Evolutionary conservation across 106 monocot species (phyloP), one percentile per base, ranked within the genome.

Genomic region (Triglochin maritima): DNA sequence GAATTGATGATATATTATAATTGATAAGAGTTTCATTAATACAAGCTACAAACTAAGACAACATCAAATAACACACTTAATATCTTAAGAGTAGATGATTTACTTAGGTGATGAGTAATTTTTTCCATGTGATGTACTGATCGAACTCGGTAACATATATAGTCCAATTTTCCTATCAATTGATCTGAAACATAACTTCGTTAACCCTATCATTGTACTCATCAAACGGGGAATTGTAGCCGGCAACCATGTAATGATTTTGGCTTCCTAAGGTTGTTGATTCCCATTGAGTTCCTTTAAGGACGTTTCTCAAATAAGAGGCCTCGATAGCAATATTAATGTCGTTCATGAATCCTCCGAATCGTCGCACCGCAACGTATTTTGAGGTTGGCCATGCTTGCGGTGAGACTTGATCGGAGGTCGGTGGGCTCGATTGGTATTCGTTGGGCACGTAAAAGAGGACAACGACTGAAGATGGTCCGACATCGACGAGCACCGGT

Each of bases 191-290:
- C 57, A 77, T 51, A 5, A 77, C 64, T 65, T 77, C 77, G 57
- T 77, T 71, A 47, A 71, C 71, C n/a, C 76, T 41, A 63, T 29
- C 54, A 3, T 7, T 11, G 64, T 62, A 59, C 50, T 71, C 29
- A 29, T 29, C 77, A 49, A 65, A 71, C 14, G 71, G 77, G 7
- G 64, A 70, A 50, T 70, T 77, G 64, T 77, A 77, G 14, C 70
- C 63, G 4, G 64, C 77, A 62, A 71, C 70, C 4, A 49, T 41
- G 77, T 77, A 77, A 43, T 44, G 44, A 2, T 56, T 14, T 6
- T 46, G 44, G 10, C 15, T 44, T 13, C 7, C 51, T 15, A 2
- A 0, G 7, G 57, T 62, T 1, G 56, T 54, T 9, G 47, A 7
- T 52, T 46, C 69, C 77, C 77, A 77, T 49, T 11, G 43, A 3